A percentile compares a stretch with the other conserved stretches of the same genome.
These are phyloP conservation scores for Piper longum DNA, from an alignment of 164 flowering plant species.

Conservation along the genomic window DNA sequence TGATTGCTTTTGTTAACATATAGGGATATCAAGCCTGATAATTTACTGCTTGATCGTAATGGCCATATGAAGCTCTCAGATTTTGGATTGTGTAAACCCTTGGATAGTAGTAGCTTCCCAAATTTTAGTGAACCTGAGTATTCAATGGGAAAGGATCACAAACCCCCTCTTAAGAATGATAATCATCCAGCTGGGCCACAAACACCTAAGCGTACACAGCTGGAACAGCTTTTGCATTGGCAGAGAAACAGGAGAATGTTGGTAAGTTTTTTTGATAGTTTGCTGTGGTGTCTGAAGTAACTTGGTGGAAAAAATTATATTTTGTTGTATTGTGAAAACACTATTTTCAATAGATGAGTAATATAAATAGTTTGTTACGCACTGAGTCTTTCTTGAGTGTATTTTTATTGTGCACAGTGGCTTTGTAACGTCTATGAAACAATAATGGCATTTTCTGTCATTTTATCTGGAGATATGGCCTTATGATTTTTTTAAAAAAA, in stretches of 20 bases:
- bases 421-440: background rate
- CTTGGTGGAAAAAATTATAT: background rate
- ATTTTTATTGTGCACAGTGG: background rate
- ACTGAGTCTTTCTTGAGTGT: no score
- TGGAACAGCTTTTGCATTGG: slow-evolving; percentile 27
- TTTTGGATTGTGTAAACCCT: slow-evolving; percentile 30
- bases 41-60: slow-evolving; percentile 21
- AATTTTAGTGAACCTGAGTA: slow-evolving; percentile 7
- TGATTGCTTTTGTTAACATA: background rate
- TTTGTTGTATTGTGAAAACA: background rate
- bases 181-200: slow-evolving; percentile 8
- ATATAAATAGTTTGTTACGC: no score
- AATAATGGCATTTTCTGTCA: background rate
- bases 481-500: no score
- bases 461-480: background rate
- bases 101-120: slow-evolving; percentile 22
- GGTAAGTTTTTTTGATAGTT: slow-evolving; percentile 8
- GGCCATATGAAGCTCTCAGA: slow-evolving; percentile 32
- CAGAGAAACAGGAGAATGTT: slow-evolving; percentile 29
- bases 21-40: slow-evolving; percentile 35
- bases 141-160: no score
- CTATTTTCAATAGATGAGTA: background rate
- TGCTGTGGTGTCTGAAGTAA: background rate
- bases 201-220: slow-evolving; percentile 25
- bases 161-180: slow-evolving; percentile 9